Base-by-base conservation (phyloP, 176 grass and related monocot species). In the Poa annua region DNA sequence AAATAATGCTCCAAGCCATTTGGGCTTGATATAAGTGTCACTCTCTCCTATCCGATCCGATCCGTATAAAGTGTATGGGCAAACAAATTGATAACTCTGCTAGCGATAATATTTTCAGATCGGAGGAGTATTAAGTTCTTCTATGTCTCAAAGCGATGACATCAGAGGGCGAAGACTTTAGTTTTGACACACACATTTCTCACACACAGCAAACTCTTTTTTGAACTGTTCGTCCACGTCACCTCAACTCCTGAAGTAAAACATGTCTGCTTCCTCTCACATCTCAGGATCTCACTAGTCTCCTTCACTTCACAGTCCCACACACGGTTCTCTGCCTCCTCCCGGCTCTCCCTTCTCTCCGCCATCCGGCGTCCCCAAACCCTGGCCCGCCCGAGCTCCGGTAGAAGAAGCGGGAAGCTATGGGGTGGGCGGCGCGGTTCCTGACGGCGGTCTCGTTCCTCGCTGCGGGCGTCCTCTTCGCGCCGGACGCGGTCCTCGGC, bases 391-490 rank as follows among this genome's bases (percentile, higher is more conserved):
- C 81, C 11, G 82, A 20, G 42, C 71, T 62, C 80, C 19, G 32
- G 25, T 14, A 4, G 52, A 20, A 15, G 66, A 26, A 50, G 21
- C 24, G 11, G 26, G 12, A 4, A 12, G 4, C 24, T 48, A 97
- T 97, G 94, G 88, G 88, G 68, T 97, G 92, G 94, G 84, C 89
- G 17, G 85, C 81, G 47, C 86, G 94, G 60, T 94, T 97, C 85
- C 85, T 88, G 20, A 85, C 89, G 32, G 92, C 88, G 16, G 88
- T 85, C 11, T 90, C 90, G 12, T 97, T 97, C 92, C 81, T 92
- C 20, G 90, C 88, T 13, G 81, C 86, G 4, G 94, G 90, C 7
- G 64, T 92, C 15, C 68, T 92, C 45, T 97, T 97, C 81, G 90
- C 84, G 38, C 94, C 90, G n/a, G 94, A 92, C 54, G 77, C 85